Percentiles rank a stretch among this genome's conserved stretches.
phyloP scores from a whole-genome alignment of 768 basidiomycete species.

The Termitomyces sp. region DNA sequence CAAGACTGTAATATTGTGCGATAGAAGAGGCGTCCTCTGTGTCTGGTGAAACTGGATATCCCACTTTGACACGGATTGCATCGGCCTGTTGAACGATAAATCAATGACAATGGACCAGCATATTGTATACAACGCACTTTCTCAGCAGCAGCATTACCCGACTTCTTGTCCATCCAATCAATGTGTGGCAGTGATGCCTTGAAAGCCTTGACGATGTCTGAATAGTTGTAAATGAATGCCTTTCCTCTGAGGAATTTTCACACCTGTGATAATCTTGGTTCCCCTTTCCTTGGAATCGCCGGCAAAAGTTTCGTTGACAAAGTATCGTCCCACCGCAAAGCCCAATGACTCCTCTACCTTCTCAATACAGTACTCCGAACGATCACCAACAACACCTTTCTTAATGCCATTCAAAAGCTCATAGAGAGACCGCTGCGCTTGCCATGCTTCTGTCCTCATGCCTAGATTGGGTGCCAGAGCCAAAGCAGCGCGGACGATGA shows the following conservation, averaged over 20 bases:
- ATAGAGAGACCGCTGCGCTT: slow-evolving; percentile 61
- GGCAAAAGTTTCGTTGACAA: slow-evolving; percentile 79
- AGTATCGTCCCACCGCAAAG: slow-evolving; percentile 87
- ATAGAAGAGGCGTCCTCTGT: slow-evolving; percentile 68
- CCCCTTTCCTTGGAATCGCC: slow-evolving; percentile 77
- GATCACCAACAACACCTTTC: slow-evolving; percentile 78
- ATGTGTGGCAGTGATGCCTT: slow-evolving; percentile 67
- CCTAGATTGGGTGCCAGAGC: slow-evolving; percentile 69
- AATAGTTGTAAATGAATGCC: slow-evolving; percentile 9
- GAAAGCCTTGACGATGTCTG: slow-evolving; percentile 81
- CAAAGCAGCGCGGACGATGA: slow-evolving; percentile 72
- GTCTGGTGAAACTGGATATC: slow-evolving; percentile 86
- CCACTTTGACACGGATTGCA: slow-evolving; percentile 85
- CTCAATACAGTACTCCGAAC: slow-evolving; percentile 78
- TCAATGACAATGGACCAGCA: not conserved
- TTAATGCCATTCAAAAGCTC: slow-evolving; percentile 81
- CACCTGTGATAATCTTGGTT: slow-evolving; percentile 77
- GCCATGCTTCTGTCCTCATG: slow-evolving; percentile 70
- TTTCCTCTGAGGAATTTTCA: slow-evolving; percentile 10
- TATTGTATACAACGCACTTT: slow-evolving; percentile 48
- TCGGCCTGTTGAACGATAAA: slow-evolving; percentile 49
- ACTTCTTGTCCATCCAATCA: slow-evolving; percentile 89
- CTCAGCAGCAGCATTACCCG: slow-evolving; percentile 73
- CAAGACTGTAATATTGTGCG: slow-evolving; percentile 64
- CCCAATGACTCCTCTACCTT: slow-evolving; percentile 72